Evolutionary conservation across 2,329 filamentous ascomycete genomes (phyloP), one percentile per base, ranked within the genome.

Genomic region (Teratosphaeria destructans): DNA sequence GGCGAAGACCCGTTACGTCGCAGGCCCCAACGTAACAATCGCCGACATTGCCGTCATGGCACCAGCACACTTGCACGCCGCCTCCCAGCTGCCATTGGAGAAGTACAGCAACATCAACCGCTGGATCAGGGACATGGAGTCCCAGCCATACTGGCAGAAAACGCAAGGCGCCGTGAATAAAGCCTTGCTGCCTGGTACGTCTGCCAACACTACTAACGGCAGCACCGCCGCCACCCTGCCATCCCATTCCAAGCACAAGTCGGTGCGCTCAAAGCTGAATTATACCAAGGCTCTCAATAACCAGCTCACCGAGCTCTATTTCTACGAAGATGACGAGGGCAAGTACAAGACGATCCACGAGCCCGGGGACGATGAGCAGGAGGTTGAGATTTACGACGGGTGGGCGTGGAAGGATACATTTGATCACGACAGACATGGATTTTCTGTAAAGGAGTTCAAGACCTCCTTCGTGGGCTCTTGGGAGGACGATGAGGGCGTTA

Each of bases 351-450:
- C 73, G 54, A 74, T 76, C 52, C 78, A 77, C 66, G 70, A 75
- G 34, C 74, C 74, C 54, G 76, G 76, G 23, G 70, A 73, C 57
- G 68, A 70, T 19, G 62, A 72, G 4, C 66, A 76, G 56, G 70
- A 75, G 4, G 73, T 76, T 43, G 70, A 68, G 1, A 65, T 80
- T 26, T 68, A 71, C 52, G 74, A 79, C 58, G 75, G 76, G 56
- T 77, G 76, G 69, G 71, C 74, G 49, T 71, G 72, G 29, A 75
- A 73, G 19, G 64, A 75, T 2, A 71, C 76, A 47, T 79, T 80
- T 65, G 72, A 73, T 1, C 65, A 78, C 8, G 78, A 80, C 64
- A 72, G 68, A 52, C 71, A 79, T 57, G 78, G 78, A 0, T 80
- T 80, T 57, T 71, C 77, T 37, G 62, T 78, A 6, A 72, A 77